Conservation (phyloP, 2,329 filamentous ascomycete genomes). For the Cercospora janseana region DNA sequence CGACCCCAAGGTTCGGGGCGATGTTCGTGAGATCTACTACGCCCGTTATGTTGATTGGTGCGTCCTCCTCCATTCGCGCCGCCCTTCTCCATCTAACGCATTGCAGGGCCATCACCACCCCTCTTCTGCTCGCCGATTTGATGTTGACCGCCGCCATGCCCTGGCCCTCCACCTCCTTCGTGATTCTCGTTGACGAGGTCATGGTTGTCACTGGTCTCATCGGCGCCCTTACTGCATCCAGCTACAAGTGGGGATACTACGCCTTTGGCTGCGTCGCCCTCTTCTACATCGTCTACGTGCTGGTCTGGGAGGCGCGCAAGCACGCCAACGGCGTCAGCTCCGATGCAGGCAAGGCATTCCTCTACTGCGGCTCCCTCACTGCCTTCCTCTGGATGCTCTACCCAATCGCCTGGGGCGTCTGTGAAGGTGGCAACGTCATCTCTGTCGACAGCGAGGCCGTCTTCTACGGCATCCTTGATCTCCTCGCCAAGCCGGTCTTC, state of each 20-base stretch:
- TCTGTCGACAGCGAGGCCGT: conserved; percentile 64
- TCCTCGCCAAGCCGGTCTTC: conserved; percentile 64
- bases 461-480: conserved; percentile 67
- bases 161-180: conserved; percentile 62
- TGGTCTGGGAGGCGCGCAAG: conserved; percentile 56
- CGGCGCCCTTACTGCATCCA: conserved; percentile 60
- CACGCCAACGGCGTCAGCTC: conserved; percentile 57
- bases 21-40: conserved; percentile 64
- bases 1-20: conserved; percentile 48
- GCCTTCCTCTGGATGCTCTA: conserved; percentile 63
- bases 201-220: conserved; percentile 68
- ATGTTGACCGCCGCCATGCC: conserved; percentile 64
- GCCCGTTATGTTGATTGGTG: conserved; percentile 64
- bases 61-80: background rate
- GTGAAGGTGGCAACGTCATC: conserved; percentile 65
- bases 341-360: conserved; percentile 55
- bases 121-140: conserved; percentile 61
- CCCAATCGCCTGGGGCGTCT: conserved; percentile 61
- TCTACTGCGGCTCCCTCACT: conserved; percentile 58
- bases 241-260: conserved; percentile 70
- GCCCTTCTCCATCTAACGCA: background rate
- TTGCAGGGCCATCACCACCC: conserved; percentile 56
- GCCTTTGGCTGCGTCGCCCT: conserved; percentile 52
- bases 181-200: conserved; percentile 61
- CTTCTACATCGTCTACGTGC: conserved; percentile 60